Conservation (phyloP, 352 stramenopile genomes). For the Phytopythium ostracodes region DNA sequence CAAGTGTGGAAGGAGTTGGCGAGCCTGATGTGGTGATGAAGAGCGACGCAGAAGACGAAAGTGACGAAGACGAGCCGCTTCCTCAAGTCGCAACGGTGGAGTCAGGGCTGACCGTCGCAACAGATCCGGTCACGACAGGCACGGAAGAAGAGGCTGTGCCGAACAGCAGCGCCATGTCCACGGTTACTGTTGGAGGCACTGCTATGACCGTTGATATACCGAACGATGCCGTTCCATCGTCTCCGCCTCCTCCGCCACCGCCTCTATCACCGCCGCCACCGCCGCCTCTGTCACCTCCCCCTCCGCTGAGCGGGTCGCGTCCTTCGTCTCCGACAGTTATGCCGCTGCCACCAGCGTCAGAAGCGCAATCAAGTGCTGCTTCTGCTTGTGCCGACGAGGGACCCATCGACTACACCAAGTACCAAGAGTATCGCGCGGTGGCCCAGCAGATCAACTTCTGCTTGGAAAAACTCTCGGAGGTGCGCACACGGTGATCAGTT, state of each 20-base stretch:
- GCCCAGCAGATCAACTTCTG: constrained; percentile 80
- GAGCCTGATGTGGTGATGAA: constrained; percentile 3
- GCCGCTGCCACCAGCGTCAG: constrained; percentile 24
- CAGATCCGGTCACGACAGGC: neutral
- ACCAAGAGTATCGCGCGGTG: constrained; percentile 59
- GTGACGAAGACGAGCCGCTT: constrained; percentile 39
- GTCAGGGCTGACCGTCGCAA: neutral
- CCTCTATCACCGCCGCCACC: constrained; percentile 41
- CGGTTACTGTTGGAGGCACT: neutral
- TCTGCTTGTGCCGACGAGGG: constrained; percentile 6
- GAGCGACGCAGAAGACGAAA: constrained; percentile 28
- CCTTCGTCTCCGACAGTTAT: constrained; percentile 39
- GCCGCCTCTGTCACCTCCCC: constrained; percentile 12
- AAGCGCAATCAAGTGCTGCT: constrained; percentile 15
- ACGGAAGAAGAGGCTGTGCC: neutral
- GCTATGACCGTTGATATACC: neutral
- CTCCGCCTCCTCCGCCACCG: constrained; percentile 39
- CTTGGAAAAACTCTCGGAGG: constrained; percentile 67
- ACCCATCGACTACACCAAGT: constrained; percentile 71
- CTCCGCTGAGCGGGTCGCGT: constrained; percentile 14
- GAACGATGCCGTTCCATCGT: constrained; percentile 15
- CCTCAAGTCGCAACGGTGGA: neutral
- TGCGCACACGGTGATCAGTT: constrained; percentile 19
- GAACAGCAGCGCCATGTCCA: neutral
- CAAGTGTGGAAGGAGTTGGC: constrained; percentile 13